Evolutionary conservation across 2,329 filamentous ascomycete genomes (phyloP), one percentile per base, ranked within the genome.

Genomic region (Cladophialophora immunda): DNA sequence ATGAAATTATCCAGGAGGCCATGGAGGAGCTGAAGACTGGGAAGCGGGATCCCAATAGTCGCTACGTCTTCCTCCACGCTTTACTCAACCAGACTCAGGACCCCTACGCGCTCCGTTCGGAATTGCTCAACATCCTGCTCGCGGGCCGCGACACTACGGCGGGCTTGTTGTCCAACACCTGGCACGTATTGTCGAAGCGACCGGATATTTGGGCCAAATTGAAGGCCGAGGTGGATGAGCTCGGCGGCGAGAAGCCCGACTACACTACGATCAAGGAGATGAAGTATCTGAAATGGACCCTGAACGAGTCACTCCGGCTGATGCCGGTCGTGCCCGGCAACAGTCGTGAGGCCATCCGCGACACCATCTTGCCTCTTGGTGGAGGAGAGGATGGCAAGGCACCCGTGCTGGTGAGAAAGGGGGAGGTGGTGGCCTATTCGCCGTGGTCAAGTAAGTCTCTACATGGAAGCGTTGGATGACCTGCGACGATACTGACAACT

Each of bases 1-100:
- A 70, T 53, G 57, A 68, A 41, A 66, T 73, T 54, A 69, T 73
- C 27, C 61, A 67, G 2, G 65, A 73, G 8, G 71, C 69, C 3
- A 58, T 71, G n/a, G 58, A 66, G 7, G 58, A 68, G 11, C 30
- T 64, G 36, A 54, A 41, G 36, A 54, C 41, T 19, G 62, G 58
- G 22, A 68, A 70, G 54, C 32, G 41, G 22, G 27, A 52, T 9
- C 38, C 92, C 81, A 94, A 98, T 82, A 30, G 58, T 13, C 71
- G 65, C 30, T 72, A 73, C 50, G 67, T 69, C 27, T 74, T 75
- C 59, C 62, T 74, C 27, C 57, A 71, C 50, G 67, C 70, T 29
- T 60, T 75, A 22, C 64, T 70, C 30, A 63, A 68, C 4, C 63
- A 70, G 27, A 74, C 71, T 1, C 65, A 68, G 11, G 70, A 74